Evolutionary conservation across 73 alveolate genomes (phyloP).

Genomic region (Breviolum minutum): DNA sequence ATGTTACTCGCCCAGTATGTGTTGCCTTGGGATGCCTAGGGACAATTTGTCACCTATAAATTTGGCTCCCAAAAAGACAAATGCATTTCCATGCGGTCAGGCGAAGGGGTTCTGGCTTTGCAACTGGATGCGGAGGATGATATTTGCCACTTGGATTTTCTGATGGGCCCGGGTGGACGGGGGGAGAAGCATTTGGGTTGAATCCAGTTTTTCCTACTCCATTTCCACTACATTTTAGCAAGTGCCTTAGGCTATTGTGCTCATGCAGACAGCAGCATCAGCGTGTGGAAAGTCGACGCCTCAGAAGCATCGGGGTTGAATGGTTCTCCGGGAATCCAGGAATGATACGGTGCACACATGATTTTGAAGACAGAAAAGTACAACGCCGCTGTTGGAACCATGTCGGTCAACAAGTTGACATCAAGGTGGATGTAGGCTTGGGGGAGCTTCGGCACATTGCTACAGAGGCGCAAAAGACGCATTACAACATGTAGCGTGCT

Average conservation of each 20-base stretch:
- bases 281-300: neutral
- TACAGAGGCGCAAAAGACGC: neutral
- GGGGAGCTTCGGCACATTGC: constrained; percentile 14
- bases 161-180: neutral
- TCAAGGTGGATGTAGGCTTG: neutral
- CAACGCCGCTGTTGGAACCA: too few relatives aligned
- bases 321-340: too few relatives aligned
- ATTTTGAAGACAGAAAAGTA: too few relatives aligned
- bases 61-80: neutral
- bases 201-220: neutral
- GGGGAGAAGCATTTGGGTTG: too few relatives aligned
- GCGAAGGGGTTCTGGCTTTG: constrained; percentile 53
- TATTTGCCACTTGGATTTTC: neutral
- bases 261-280: constrained; percentile 60
- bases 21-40: too few relatives aligned
- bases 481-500: neutral
- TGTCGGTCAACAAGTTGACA: too few relatives aligned
- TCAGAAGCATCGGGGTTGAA: too few relatives aligned
- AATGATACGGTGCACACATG: too few relatives aligned
- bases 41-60: too few relatives aligned
- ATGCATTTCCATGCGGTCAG: neutral
- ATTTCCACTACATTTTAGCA: too few relatives aligned
- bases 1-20: neutral
- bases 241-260: constrained; percentile 42
- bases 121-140: constrained; percentile 48